These are phyloP conservation scores for Penicillium steckii DNA, from an alignment of 495 filamentous ascomycete genomes.

Conservation along the genomic window DNA sequence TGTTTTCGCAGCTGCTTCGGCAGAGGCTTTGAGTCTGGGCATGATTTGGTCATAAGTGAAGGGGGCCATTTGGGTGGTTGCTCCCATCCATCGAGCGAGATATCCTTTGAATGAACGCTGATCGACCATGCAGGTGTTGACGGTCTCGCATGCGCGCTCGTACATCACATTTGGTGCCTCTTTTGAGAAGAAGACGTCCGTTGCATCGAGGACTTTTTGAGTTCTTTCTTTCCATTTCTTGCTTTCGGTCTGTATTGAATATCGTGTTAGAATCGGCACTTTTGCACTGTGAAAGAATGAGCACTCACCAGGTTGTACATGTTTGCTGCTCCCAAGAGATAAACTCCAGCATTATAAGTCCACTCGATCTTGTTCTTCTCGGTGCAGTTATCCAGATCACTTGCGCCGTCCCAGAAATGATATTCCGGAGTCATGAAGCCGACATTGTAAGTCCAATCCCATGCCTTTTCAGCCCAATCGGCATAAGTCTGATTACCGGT, in stretches of 20 bases:
- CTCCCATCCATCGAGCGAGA: slow-evolving; percentile 77
- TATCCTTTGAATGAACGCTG: slow-evolving; percentile 87
- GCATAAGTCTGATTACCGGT: slow-evolving; percentile 77
- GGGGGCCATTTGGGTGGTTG: slow-evolving; percentile 67
- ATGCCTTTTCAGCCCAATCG: slow-evolving; percentile 71
- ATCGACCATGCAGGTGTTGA: slow-evolving; percentile 63
- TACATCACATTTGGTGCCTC: slow-evolving; percentile 52
- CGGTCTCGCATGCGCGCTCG: slow-evolving; percentile 58
- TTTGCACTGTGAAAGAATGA: not conserved
- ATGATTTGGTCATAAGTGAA: slow-evolving; percentile 62
- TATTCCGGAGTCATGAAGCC: slow-evolving; percentile 63
- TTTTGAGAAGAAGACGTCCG: slow-evolving; percentile 50
- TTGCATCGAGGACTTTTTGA: slow-evolving; percentile 55
- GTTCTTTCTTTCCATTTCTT: slow-evolving; percentile 59
- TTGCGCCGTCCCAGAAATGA: slow-evolving; percentile 64
- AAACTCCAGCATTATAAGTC: slow-evolving; percentile 40
- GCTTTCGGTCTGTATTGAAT: slow-evolving; percentile 28
- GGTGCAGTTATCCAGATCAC: slow-evolving; percentile 43
- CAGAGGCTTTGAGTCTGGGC: slow-evolving; percentile 62
- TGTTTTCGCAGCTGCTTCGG: slow-evolving; percentile 59
- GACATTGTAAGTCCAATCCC: slow-evolving; percentile 65
- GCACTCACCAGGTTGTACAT: slow-evolving; percentile 40
- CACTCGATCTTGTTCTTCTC: slow-evolving; percentile 36
- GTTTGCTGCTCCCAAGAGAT: slow-evolving; percentile 35
- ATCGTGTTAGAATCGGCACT: not conserved